Percentiles rank a stretch among this genome's conserved stretches.
Conservation (phyloP, 75 land plant genomes). For the Selaginella tamariscina region DNA sequence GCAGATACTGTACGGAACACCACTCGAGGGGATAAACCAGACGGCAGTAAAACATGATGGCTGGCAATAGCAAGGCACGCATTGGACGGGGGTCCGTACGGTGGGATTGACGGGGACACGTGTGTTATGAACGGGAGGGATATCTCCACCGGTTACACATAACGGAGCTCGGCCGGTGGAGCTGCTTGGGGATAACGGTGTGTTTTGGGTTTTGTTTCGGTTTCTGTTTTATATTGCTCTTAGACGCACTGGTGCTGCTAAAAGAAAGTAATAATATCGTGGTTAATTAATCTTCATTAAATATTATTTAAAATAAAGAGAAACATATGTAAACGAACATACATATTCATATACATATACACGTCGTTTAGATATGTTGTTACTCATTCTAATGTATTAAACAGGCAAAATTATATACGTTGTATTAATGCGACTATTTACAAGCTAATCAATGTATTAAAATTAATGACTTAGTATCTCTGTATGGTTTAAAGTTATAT, state of each 20-base stretch:
- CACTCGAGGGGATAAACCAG: constrained; percentile 34
- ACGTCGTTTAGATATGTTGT: too few species aligned
- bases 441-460: too few species aligned
- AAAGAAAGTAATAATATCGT: constrained; percentile 18
- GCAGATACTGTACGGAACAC: constrained; percentile 39
- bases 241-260: constrained; percentile 39
- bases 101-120: constrained; percentile 21
- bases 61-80: constrained; percentile 10
- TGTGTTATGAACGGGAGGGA: constrained; percentile 46
- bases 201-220: constrained; percentile 50
- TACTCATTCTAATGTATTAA: too few species aligned
- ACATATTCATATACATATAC: too few species aligned
- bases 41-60: constrained; percentile 20
- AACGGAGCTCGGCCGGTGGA: constrained; percentile 42
- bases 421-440: too few species aligned
- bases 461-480: too few species aligned
- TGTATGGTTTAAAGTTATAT: too few species aligned
- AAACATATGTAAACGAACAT: too few species aligned
- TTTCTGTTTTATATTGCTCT: constrained; percentile 41
- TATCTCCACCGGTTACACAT: constrained; percentile 26
- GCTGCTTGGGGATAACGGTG: constrained; percentile 35
- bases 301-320: too few species aligned
- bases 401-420: too few species aligned
- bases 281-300: too few species aligned
- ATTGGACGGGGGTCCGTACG: constrained; percentile 8